Evolutionary conservation across 148 eudicot species (phyloP).

Genomic region (Rhododendron henanense): DNA sequence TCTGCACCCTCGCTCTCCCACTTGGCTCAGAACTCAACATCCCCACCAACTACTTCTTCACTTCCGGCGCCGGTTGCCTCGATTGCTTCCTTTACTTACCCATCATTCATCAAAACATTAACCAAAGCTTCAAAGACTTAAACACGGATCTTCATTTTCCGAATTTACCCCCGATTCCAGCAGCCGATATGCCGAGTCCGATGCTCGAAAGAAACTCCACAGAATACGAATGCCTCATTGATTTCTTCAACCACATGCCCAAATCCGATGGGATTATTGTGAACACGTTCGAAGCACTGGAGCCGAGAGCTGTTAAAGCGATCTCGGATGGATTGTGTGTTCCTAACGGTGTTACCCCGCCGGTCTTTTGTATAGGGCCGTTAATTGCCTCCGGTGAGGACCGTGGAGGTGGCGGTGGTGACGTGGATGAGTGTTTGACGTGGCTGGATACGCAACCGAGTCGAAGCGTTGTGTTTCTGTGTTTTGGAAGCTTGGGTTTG

Average conservation of each 20-base stretch:
- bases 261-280: slow-evolving; percentile 32
- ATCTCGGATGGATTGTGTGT: slow-evolving; percentile 30
- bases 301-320: slow-evolving; percentile 23
- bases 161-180: slow-evolving; percentile 36
- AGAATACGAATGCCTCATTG: slow-evolving; percentile 16
- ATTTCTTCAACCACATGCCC: slow-evolving; percentile 1
- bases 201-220: slow-evolving; percentile 18
- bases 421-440: slow-evolving; percentile 21
- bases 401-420: slow-evolving; percentile 42
- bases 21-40: slow-evolving; percentile 22
- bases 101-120: slow-evolving; percentile 17
- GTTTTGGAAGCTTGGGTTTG: no score
- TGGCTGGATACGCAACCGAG: neutral
- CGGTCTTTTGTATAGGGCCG: slow-evolving; percentile 45
- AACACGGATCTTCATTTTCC: slow-evolving; percentile 25
- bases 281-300: slow-evolving; percentile 38
- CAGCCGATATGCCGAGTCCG: slow-evolving; percentile 35
- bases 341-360: slow-evolving; percentile 27
- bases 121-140: slow-evolving; percentile 34
- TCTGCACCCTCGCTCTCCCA: slow-evolving; percentile 29
- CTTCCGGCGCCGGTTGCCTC: slow-evolving; percentile 36
- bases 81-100: slow-evolving; percentile 32
- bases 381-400: slow-evolving; percentile 3
- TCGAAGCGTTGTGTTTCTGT: no score
- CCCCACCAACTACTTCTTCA: slow-evolving; percentile 38